These are phyloP conservation scores for Fusarium hostae DNA, from an alignment of 2,329 filamentous ascomycete species.

Conservation along the genomic window DNA sequence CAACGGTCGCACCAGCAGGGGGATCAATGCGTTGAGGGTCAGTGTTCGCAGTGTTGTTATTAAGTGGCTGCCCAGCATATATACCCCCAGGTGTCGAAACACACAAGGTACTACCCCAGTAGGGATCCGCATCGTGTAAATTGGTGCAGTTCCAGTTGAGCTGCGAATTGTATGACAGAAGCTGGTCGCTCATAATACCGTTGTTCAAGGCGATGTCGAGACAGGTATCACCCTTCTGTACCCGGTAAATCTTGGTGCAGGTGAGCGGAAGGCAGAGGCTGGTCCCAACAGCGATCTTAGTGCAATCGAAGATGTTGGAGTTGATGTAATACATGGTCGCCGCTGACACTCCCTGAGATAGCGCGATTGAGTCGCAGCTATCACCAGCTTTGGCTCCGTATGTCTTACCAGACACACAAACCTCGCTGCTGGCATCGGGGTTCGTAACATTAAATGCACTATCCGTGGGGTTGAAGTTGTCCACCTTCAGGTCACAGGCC, in stretches of 20 bases:
- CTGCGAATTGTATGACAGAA: background rate
- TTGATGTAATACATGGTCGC: background rate
- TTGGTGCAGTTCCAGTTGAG: background rate
- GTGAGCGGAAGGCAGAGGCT: background rate
- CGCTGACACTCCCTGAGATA: background rate
- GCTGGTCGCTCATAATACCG: background rate
- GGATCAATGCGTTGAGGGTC: background rate
- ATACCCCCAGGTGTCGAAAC: background rate
- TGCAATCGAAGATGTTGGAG: background rate
- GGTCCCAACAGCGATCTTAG: background rate
- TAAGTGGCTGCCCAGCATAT: background rate
- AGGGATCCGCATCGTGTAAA: background rate
- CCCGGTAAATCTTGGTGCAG: background rate
- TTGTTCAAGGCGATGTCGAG: background rate
- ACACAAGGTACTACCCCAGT: background rate
- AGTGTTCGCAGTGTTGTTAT: background rate
- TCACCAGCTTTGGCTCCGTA: background rate
- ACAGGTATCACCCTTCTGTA: background rate
- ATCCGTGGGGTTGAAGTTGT: background rate
- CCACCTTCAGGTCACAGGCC: background rate
- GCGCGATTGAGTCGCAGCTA: background rate
- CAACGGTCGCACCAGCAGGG: background rate
- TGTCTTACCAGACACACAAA: background rate
- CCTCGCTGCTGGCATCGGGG: background rate
- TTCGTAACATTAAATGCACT: background rate